Evolutionary conservation across 805 yeast genomes (phyloP).

Genomic region (Zygoascus biomembranicola): DNA sequence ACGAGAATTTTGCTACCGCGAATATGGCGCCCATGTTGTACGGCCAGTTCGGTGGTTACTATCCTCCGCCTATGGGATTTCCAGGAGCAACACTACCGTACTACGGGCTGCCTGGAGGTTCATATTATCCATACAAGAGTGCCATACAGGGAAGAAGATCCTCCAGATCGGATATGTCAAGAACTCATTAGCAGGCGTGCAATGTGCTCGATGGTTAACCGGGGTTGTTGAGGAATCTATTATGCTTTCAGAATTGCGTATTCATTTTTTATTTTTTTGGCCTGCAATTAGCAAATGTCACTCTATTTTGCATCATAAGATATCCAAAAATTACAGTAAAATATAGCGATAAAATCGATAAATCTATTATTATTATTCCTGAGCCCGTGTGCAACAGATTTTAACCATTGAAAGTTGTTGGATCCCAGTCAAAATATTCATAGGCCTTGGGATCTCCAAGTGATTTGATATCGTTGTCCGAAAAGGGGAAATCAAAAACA

Average conservation of each 20-base stretch:
- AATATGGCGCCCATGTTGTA: background rate
- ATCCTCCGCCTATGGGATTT: background rate
- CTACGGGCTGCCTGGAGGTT: background rate
- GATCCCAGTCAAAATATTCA: constrained; percentile 14
- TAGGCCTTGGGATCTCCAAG: constrained; percentile 11
- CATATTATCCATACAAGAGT: too few species aligned
- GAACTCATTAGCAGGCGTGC: too few species aligned
- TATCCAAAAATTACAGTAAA: too few species aligned
- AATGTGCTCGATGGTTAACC: too few species aligned
- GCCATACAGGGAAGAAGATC: background rate
- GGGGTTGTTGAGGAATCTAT: too few species aligned
- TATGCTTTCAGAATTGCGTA: too few species aligned
- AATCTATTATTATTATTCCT: too few species aligned
- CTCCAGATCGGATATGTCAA: background rate
- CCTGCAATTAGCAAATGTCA: too few species aligned
- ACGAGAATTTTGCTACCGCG: background rate
- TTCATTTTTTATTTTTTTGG: too few species aligned
- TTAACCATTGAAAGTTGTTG: constrained; percentile 9
- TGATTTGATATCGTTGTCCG: constrained; percentile 22
- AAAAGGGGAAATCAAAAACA: constrained; percentile 39
- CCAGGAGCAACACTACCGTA: background rate
- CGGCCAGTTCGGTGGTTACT: background rate
- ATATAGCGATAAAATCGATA: too few species aligned
- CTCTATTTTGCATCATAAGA: too few species aligned
- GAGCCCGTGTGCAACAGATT: too few species aligned